Base-by-base conservation (phyloP, 2,329 filamentous ascomycete genomes). In the Nemania diffusa region DNA sequence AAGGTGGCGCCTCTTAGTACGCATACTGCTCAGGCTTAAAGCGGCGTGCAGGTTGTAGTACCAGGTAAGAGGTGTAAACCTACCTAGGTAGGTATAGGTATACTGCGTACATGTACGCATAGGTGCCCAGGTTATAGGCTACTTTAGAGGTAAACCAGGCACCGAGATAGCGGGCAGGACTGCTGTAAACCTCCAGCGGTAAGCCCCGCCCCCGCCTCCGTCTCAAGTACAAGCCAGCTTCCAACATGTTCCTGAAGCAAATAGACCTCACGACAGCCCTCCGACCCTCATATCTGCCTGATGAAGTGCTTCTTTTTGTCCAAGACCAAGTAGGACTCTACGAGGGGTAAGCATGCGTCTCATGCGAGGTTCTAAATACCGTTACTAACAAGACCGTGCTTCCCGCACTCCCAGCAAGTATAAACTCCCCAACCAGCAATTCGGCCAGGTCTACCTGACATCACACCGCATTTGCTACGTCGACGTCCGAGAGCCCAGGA, bases 241-340 rank as follows among this genome's bases (percentile, higher is more conserved):
- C 50, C 62, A 71, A 57, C 64, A 98, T 98, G 95, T 97, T 97
- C 88, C 87, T 97, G 86, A 95, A 97, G 86, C 90, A 92, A 75
- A 88, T 98, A 80, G 95, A 99, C 82, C 88, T 99, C 77, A 99
- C 96, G 65, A 97, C 95, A 83, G 96, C 96, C 78, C 88, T 97
- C 78, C 92, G 96, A 85, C 96, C 96, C 75, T 92, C 91, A 69
- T 91, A 97, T 79, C 88, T 97, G 73, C 92, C 93, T 77, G 96
- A 97, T 85, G 96, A 99, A 87, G 92, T 93, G 73, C 85, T 98
- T 62, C 87, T 99, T 67, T 98, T 97, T 82, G 95, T 99, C 65
- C 95, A 98, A 83, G 94, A 98, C 85, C 94, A 93, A 79, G 94
- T 99, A 75, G 96, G 96, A 73, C 85, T 99, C 69, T 99, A 99